phyloP scores from a whole-genome alignment of 23 red algal genomes.

The Cyanidioschyzon merolae region DNA sequence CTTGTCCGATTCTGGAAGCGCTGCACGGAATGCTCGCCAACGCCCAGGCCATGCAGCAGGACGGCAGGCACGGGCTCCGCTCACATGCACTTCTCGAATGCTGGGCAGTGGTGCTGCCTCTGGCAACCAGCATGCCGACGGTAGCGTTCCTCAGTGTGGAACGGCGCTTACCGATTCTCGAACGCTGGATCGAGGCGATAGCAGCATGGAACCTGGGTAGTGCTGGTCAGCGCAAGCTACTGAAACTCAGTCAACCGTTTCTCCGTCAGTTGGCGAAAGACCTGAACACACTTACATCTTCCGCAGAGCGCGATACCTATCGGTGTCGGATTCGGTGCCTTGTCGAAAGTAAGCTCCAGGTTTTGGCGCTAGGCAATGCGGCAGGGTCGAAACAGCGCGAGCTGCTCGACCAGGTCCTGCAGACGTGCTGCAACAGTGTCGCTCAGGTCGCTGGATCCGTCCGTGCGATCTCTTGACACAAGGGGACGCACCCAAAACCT shows the following conservation, averaged over 20 bases:
- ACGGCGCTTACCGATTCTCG: not conserved
- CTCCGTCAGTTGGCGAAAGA: not conserved
- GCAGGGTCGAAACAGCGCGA: too few species aligned
- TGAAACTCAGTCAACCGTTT: not conserved
- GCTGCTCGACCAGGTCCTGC: too few species aligned
- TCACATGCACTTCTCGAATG: not conserved
- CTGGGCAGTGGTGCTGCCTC: not conserved
- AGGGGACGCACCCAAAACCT: too few species aligned
- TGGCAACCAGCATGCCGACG: not conserved
- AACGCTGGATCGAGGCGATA: not conserved
- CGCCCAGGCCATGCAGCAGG: not conserved
- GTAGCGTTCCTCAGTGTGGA: not conserved
- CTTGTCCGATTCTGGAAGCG: not conserved
- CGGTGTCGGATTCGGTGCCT: too few species aligned
- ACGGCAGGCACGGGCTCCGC: not conserved
- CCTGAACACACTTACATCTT: too few species aligned
- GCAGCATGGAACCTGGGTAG: not conserved
- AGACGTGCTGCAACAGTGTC: too few species aligned
- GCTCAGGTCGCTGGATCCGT: too few species aligned
- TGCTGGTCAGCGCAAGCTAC: not conserved
- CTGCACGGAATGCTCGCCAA: not conserved
- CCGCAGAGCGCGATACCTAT: too few species aligned
- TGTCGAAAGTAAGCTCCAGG: too few species aligned
- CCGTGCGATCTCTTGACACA: too few species aligned
- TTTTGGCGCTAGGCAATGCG: too few species aligned